Evolutionary conservation across 768 basidiomycete genomes (phyloP).

Genomic region (Leccinum broughii): DNA sequence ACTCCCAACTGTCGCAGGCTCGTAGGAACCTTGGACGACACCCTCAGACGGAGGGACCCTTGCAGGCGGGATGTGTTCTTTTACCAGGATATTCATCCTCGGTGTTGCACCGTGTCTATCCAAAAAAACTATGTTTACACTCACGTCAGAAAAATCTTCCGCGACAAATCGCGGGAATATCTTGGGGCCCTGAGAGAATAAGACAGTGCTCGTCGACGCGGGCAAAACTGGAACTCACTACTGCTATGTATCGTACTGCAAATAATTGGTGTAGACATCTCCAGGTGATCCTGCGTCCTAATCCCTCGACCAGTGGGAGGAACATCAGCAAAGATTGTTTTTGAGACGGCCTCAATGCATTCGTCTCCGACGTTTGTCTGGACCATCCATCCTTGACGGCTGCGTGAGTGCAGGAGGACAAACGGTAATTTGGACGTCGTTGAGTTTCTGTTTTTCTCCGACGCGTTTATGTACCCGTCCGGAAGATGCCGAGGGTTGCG

Average conservation of each 20-base stretch:
- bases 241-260: slow-evolving; percentile 11
- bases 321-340: slow-evolving; percentile 93
- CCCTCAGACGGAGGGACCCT: slow-evolving; percentile 38
- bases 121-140: not conserved
- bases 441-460: slow-evolving; percentile 23
- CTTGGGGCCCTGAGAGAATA: slow-evolving; percentile 1
- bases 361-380: slow-evolving; percentile 88
- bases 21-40: slow-evolving; percentile 30
- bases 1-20: slow-evolving; percentile 54
- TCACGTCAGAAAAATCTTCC: not conserved
- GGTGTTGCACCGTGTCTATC: slow-evolving; percentile 37
- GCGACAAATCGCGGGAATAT: not conserved
- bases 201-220: not conserved
- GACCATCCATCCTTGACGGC: slow-evolving; percentile 67
- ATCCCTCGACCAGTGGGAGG: slow-evolving; percentile 87
- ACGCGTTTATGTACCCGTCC: slow-evolving; percentile 33
- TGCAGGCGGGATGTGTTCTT: slow-evolving; percentile 66
- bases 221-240: slow-evolving; percentile 13
- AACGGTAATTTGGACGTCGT: slow-evolving; percentile 87
- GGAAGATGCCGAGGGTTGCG: slow-evolving; percentile 34
- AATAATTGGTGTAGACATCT: slow-evolving; percentile 54
- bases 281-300: slow-evolving; percentile 94
- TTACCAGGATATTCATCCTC: slow-evolving; percentile 89
- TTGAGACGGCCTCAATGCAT: slow-evolving; percentile 52
- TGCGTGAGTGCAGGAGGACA: slow-evolving; percentile 45